Conservation (phyloP, 305 asterid species). For the Striga hermonthica region DNA sequence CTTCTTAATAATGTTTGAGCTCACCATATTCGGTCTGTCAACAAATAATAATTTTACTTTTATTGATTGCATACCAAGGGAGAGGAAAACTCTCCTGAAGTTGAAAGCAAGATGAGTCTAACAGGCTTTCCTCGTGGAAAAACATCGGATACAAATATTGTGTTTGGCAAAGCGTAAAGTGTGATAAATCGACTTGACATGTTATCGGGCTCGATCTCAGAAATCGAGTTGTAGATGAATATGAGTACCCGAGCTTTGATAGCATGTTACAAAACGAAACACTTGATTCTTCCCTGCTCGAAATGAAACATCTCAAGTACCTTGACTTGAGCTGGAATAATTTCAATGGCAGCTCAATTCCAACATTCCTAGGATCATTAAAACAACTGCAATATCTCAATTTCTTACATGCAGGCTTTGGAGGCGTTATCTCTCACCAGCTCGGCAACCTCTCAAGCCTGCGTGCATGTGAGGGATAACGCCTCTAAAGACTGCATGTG, state of each 20-base stretch:
- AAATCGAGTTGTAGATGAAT: not conserved
- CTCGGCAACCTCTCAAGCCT: not conserved
- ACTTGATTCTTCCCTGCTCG: conserved; percentile 21
- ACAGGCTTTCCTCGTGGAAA: conserved; percentile 5
- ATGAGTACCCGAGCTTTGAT: not conserved
- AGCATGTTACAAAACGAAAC: not conserved
- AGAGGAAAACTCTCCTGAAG: conserved; percentile 19
- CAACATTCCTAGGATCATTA: conserved; percentile 23
- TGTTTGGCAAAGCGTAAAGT: conserved; percentile 9
- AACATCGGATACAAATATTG: not conserved
- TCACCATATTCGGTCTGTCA: not conserved
- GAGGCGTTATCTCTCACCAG: conserved; percentile 17
- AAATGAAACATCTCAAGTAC: conserved; percentile 8
- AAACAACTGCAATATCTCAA: conserved; percentile 1
- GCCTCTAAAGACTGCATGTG: not conserved
- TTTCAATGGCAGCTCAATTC: conserved; percentile 16
- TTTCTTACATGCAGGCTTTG: not conserved
- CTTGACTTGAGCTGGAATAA: conserved; percentile 20
- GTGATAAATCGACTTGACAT: not conserved
- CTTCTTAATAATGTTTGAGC: not conserved
- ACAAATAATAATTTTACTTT: not conserved
- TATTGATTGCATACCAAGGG: not conserved
- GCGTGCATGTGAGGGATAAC: conserved; percentile 26
- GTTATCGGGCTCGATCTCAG: conserved; percentile 6
- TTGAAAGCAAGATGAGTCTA: conserved; percentile 9